Conservation (phyloP, 257 asterid genomes). For the Solanum okadae region DNA sequence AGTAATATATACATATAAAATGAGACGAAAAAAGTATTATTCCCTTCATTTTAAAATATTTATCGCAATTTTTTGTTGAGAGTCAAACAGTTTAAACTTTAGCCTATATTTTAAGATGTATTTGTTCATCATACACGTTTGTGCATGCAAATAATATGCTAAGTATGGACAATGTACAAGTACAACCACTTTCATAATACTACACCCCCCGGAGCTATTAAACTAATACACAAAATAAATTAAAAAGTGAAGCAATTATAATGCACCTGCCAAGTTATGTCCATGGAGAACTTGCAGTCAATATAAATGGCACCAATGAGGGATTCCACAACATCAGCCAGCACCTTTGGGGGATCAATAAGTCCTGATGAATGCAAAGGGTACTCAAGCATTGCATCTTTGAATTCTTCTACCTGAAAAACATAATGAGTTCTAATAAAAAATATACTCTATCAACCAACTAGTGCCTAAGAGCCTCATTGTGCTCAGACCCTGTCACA, state of each 20-base stretch:
- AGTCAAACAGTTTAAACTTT: neutral
- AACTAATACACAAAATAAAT: neutral
- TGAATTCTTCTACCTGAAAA: conserved; percentile 32
- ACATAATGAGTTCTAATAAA: neutral
- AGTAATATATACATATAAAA: too few relatives aligned
- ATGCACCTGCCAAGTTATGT: conserved; percentile 34
- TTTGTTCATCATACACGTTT: too few relatives aligned
- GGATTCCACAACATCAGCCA: conserved; percentile 52
- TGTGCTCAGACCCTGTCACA: neutral
- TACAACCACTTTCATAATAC: too few relatives aligned
- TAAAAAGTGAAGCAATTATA: neutral
- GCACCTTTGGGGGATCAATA: conserved; percentile 44
- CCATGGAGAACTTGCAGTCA: conserved; percentile 25
- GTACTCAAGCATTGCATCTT: conserved; percentile 13
- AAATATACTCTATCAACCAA: neutral
- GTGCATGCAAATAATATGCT: too few relatives aligned
- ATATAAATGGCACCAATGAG: conserved; percentile 36
- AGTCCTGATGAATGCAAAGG: conserved; percentile 54
- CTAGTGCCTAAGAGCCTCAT: neutral
- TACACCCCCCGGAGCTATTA: too few relatives aligned
- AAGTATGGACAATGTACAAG: too few relatives aligned
- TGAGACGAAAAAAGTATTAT: neutral
- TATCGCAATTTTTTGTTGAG: too few relatives aligned
- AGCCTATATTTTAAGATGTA: neutral
- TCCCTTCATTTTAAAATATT: neutral